Evolutionary conservation across 305 asterid species (phyloP).

Genomic region (Ajuga reptans): DNA sequence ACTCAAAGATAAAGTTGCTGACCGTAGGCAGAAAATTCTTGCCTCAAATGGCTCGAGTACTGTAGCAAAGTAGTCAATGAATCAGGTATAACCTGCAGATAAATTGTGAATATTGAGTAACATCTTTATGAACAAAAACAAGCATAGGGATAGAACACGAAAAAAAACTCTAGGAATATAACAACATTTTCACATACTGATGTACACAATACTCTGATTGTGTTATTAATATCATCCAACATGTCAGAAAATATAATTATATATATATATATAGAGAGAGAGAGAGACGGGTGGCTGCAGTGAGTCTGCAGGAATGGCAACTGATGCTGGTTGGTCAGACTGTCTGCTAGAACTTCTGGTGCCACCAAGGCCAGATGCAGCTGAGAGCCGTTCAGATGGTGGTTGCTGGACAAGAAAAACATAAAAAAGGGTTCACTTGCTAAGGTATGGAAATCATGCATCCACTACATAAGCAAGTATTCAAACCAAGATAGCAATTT

Average conservation of each 20-base stretch:
- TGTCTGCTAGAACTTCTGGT: constrained; percentile 40
- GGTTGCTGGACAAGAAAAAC: constrained; percentile 41
- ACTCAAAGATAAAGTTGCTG: constrained; percentile 25
- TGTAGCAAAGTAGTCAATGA: constrained; percentile 73
- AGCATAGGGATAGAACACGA: neutral
- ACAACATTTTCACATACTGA: neutral
- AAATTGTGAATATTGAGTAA: constrained; percentile 2
- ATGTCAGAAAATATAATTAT: neutral
- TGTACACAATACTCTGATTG: constrained; percentile 1
- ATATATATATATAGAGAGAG: neutral
- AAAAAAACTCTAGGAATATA: neutral
- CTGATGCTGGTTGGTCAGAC: constrained; percentile 34
- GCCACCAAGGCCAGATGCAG: constrained; percentile 34
- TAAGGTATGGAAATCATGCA: neutral
- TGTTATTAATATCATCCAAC: neutral
- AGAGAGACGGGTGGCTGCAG: constrained; percentile 60
- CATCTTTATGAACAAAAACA: constrained; percentile 5
- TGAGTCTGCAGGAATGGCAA: constrained; percentile 37
- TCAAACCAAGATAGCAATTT: constrained; percentile 12
- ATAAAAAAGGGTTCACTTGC: neutral
- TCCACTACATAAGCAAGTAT: constrained; percentile 7
- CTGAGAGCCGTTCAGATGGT: constrained; percentile 40
- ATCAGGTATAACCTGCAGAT: constrained; percentile 75
- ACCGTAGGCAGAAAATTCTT: constrained; percentile 62
- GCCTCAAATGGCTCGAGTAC: constrained; percentile 62